Evolutionary conservation across 2,329 filamentous ascomycete species (phyloP).

Genomic region (Neocucurbitaria cava): DNA sequence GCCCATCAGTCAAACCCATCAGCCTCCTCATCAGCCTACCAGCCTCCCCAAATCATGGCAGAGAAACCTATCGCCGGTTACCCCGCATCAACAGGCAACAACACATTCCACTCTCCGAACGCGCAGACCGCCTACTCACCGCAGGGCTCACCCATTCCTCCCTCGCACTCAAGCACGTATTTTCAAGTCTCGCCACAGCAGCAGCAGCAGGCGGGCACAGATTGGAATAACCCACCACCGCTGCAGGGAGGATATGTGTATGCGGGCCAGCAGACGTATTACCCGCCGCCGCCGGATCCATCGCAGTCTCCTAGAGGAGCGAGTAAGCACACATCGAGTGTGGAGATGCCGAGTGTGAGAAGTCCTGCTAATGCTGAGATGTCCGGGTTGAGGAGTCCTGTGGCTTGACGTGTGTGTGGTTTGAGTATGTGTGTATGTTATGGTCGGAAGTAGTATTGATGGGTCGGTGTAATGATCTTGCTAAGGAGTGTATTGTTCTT

Average conservation of each 20-base stretch:
- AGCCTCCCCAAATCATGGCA: neutral
- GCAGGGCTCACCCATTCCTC: slow-evolving; percentile 12
- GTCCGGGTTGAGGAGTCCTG: slow-evolving; percentile 4
- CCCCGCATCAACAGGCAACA: slow-evolving; percentile 11
- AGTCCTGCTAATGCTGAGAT: slow-evolving; percentile 6
- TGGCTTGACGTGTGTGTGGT: neutral
- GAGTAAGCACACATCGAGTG: neutral
- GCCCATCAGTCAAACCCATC: too few species aligned
- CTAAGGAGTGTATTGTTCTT: too few species aligned
- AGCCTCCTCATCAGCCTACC: too few species aligned
- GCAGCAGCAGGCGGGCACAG: neutral
- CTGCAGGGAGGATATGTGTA: neutral
- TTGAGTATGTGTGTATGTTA: too few species aligned
- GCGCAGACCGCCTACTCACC: slow-evolving; percentile 11
- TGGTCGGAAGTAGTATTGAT: too few species aligned
- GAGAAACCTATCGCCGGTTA: slow-evolving; percentile 1
- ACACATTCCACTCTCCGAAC: slow-evolving; percentile 13
- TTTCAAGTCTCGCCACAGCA: neutral
- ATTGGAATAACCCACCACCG: too few species aligned
- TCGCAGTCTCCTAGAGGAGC: neutral
- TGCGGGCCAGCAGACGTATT: slow-evolving; percentile 7
- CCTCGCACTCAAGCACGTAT: neutral
- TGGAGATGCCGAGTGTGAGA: slow-evolving; percentile 6
- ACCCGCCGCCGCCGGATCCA: slow-evolving; percentile 4
- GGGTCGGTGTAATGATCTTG: too few species aligned